These are phyloP conservation scores for Diaporthe helianthi DNA, from an alignment of 2,329 filamentous ascomycete species.

Conservation along the genomic window DNA sequence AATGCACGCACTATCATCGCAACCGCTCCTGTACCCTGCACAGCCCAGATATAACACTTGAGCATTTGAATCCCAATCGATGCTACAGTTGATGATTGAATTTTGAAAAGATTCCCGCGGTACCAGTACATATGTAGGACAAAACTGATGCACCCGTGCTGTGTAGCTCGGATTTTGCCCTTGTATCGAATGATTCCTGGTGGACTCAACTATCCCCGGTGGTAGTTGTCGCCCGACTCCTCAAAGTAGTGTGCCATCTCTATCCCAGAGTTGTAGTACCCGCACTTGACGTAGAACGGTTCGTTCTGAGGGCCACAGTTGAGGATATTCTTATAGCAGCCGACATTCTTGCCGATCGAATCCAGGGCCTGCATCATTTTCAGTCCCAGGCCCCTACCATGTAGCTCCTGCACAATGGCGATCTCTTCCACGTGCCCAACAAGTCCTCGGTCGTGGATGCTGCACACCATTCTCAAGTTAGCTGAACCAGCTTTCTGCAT, in stretches of 20 bases:
- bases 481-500: neutral
- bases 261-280: conserved; percentile 33
- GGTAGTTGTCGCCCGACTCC: conserved; percentile 26
- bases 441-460: conserved; percentile 70
- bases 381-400: conserved; percentile 80
- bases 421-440: conserved; percentile 89
- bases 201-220: conserved; percentile 28
- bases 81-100: no score
- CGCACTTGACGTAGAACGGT: conserved; percentile 68
- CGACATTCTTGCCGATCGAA: conserved; percentile 73
- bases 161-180: no score
- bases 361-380: conserved; percentile 80
- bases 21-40: neutral
- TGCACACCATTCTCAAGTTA: conserved; percentile 41
- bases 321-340: conserved; percentile 83
- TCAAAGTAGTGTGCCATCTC: conserved; percentile 36
- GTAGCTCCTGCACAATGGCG: conserved; percentile 72
- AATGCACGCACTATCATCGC: no score
- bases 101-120: no score
- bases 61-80: neutral
- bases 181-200: no score
- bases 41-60: neutral
- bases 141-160: no score
- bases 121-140: no score
- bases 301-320: conserved; percentile 82